These are phyloP conservation scores for Teratosphaeria destructans DNA, from an alignment of 2,329 filamentous ascomycete species.

Conservation along the genomic window DNA sequence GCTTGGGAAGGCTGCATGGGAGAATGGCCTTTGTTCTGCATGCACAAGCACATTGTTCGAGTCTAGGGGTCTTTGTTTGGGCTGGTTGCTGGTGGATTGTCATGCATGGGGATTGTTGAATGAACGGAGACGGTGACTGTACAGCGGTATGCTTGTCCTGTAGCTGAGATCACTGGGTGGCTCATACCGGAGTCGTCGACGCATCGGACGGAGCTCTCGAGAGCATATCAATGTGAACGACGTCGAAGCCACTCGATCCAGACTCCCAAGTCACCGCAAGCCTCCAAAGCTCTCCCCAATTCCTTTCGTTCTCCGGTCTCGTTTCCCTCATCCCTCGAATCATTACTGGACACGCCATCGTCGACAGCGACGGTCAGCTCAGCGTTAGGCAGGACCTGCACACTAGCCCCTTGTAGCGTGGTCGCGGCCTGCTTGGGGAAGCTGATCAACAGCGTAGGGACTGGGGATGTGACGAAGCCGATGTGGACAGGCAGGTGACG, in stretches of 20 bases:
- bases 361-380: conserved; percentile 39
- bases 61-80: background rate
- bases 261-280: conserved; percentile 39
- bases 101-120: background rate
- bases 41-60: background rate
- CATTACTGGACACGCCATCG: background rate
- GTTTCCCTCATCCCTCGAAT: conserved; percentile 20
- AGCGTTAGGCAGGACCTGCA: conserved; percentile 52
- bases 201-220: background rate
- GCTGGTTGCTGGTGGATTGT: background rate
- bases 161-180: no score
- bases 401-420: conserved; percentile 42
- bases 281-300: conserved; percentile 35
- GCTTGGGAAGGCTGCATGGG: background rate
- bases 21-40: background rate
- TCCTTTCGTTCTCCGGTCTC: conserved; percentile 20
- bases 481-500: conserved; percentile 19
- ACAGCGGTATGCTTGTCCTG: background rate
- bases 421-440: conserved; percentile 30
- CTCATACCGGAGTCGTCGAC: background rate
- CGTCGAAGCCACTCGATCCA: conserved; percentile 38
- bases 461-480: conserved; percentile 23
- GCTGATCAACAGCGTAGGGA: conserved; percentile 18
- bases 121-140: background rate
- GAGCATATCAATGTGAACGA: background rate